phyloP scores from a whole-genome alignment of 345 rosid species.

The Abelmoschus esculentus region DNA sequence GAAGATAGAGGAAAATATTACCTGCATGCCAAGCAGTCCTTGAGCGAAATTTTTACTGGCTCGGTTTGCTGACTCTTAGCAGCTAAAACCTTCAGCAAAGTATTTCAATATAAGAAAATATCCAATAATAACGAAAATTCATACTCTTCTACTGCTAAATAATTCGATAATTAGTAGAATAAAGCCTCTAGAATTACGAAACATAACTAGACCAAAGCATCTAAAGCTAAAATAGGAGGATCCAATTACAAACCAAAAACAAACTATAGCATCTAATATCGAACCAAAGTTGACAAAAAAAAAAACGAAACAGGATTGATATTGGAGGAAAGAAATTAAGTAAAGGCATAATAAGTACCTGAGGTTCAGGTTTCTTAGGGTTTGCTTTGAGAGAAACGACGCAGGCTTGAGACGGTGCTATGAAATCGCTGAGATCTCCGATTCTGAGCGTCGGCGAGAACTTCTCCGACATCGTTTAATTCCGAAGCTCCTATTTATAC shows the following conservation, averaged over 20 bases:
- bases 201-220: background rate
- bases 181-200: background rate
- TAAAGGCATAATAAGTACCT: slow-evolving; percentile 29
- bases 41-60: slow-evolving; percentile 86
- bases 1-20: slow-evolving; percentile 12
- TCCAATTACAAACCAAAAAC: background rate
- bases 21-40: slow-evolving; percentile 99
- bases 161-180: background rate
- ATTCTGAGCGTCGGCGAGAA: slow-evolving; percentile 78
- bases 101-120: background rate
- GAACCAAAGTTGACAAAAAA: background rate
- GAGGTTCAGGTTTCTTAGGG: slow-evolving; percentile 35
- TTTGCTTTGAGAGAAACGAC: slow-evolving; percentile 62
- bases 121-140: background rate
- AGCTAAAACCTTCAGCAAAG: slow-evolving; percentile 20
- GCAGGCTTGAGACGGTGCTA: slow-evolving; percentile 87
- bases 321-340: background rate
- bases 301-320: background rate
- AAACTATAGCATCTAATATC: background rate
- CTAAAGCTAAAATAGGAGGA: background rate
- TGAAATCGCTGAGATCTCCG: slow-evolving; percentile 95
- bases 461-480: slow-evolving; percentile 62
- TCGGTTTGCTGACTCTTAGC: slow-evolving; percentile 36
- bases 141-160: background rate
- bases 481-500: background rate